Conservation (phyloP, 768 basidiomycete species). For the Grammothele lineata region DNA sequence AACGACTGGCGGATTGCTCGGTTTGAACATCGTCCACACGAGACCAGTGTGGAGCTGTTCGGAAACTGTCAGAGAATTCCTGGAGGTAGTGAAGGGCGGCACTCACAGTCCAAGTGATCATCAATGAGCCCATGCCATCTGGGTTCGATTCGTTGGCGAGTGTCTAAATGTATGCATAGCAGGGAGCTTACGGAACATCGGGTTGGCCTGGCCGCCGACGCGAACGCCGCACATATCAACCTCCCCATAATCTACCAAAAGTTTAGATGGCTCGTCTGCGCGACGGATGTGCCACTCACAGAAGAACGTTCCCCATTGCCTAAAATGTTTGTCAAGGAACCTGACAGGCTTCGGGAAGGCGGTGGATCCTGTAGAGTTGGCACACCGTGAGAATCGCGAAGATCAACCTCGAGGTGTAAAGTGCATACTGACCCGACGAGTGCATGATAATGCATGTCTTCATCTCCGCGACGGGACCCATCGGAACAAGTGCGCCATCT, state of each 20-base stretch:
- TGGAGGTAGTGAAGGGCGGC: background rate
- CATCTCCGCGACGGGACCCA: background rate
- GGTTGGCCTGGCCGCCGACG: constrained; percentile 16
- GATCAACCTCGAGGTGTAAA: too few relatives aligned
- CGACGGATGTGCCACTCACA: constrained; percentile 5
- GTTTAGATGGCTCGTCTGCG: background rate
- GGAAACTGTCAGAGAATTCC: background rate
- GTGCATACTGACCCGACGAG: constrained; percentile 14
- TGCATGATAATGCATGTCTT: constrained; percentile 23
- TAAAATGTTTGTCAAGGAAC: constrained; percentile 12
- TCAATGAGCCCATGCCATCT: background rate
- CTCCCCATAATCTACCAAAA: constrained; percentile 8
- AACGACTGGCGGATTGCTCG: background rate
- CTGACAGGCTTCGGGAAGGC: constrained; percentile 27
- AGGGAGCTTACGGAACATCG: constrained; percentile 22
- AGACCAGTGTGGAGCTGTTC: constrained; percentile 5
- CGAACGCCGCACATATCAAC: constrained; percentile 15
- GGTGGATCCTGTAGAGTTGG: constrained; percentile 23
- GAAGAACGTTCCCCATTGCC: constrained; percentile 10
- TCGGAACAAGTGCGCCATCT: background rate
- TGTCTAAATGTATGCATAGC: background rate
- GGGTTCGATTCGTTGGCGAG: too few relatives aligned
- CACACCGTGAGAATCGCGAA: constrained; percentile 17
- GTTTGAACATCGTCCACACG: constrained; percentile 9
- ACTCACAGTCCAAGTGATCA: constrained; percentile 2